Base-by-base conservation (phyloP, 1,284 basidiomycete species). In the Bjerkandera adusta region DNA sequence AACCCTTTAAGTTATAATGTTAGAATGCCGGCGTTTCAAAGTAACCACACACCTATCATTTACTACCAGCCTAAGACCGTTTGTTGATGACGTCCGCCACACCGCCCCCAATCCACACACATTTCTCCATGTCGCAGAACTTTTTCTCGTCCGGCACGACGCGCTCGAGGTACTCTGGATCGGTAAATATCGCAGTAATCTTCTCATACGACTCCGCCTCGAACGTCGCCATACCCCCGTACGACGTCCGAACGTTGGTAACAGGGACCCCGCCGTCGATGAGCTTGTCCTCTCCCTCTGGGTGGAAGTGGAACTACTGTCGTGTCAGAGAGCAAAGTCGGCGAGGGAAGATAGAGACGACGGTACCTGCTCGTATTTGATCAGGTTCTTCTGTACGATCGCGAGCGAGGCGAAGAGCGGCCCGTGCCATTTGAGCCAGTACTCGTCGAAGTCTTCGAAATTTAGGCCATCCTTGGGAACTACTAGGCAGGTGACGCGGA, bases 121-220 rank as follows among this genome's bases (percentile, higher is more conserved):
- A n/a, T n/a, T n/a, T n/a, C n/a, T n/a, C n/a, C n/a, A n/a, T n/a
- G 24, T 57, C 56, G 11, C 56, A 29, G 45, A 55, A 49, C 22
- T 51, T 46, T 13, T 45, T 27, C 44, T 59, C 56, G 42, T 59
- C 56, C 4, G 51, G 51, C 16, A 42, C 37, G 20, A 49, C 52
- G 36, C 49, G 25, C 2, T 38, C 45, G 12, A 36, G 24, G 49
- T 53, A 60, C 37, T 60, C 58, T 10, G 57, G 53, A 43, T 55
- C 48, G 18, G 39, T 7, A 44, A 58, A 53, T 21, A 57, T 50
- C 45, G 54, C 55, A 3, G 55, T 39, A 35, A 60, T 54, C 48
- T 60, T 58, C 30, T 57, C 58, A 42, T 51, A 57, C 5, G 55
- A 58, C 30, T 57, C 55, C 7, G 55, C 58, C 34, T 60, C 55